phyloP scores from a whole-genome alignment of 148 eudicot species.

The Cornus controversa region DNA sequence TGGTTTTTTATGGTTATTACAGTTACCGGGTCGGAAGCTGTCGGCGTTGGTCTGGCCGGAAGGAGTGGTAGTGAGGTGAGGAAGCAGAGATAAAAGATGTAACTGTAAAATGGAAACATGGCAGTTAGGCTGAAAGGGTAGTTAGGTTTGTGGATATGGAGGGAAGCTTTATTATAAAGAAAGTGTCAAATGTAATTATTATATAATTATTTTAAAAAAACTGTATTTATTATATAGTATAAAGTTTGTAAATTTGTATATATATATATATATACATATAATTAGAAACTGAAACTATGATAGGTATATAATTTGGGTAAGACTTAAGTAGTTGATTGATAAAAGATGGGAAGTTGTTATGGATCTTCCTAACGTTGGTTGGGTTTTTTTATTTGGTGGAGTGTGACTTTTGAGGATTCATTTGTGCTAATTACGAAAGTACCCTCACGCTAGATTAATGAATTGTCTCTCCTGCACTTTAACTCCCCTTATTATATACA shows the following conservation, averaged over 20 bases:
- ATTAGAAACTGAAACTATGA: neutral
- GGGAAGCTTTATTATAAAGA: constrained; percentile 11
- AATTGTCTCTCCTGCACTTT: neutral
- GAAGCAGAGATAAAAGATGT: constrained; percentile 12
- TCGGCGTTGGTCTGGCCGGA: constrained; percentile 20
- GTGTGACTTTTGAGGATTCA: neutral
- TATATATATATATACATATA: neutral
- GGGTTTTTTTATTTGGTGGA: constrained; percentile 2
- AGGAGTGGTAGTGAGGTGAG: constrained; percentile 18
- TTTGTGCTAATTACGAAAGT: neutral
- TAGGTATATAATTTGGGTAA: neutral
- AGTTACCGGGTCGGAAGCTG: neutral
- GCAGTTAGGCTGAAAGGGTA: neutral
- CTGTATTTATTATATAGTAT: neutral
- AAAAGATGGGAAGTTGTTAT: neutral
- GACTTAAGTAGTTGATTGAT: neutral
- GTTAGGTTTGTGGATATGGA: neutral
- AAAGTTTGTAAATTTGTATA: neutral
- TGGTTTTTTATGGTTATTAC: neutral
- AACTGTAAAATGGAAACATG: constrained; percentile 17
- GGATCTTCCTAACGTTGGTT: neutral
- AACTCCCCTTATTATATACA: no score
- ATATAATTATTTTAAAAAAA: no score
- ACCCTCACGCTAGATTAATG: no score
- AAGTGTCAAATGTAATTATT: neutral